These are phyloP conservation scores for Piper betle DNA, from an alignment of 164 flowering plant species.

Conservation along the genomic window DNA sequence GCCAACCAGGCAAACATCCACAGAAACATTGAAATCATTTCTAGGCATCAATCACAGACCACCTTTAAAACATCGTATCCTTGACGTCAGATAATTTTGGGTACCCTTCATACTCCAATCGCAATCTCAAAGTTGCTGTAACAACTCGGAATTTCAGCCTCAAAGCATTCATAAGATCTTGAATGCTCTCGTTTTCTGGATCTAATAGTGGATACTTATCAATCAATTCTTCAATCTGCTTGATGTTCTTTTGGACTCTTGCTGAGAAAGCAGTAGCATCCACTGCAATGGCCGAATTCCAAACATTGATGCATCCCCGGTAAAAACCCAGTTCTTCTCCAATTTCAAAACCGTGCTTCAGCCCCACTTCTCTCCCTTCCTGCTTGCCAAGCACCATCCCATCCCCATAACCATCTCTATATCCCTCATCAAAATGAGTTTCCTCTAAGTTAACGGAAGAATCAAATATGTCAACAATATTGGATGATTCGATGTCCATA, in stretches of 20 bases:
- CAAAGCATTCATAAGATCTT: slow-evolving; percentile 45
- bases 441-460: slow-evolving; percentile 46
- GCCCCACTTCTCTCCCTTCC: slow-evolving; percentile 54
- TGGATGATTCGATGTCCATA: slow-evolving; percentile 11
- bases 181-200: slow-evolving; percentile 50
- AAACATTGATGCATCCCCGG: slow-evolving; percentile 50
- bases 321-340: slow-evolving; percentile 82
- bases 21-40: no score
- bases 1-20: no score
- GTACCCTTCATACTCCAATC: slow-evolving; percentile 52
- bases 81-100: slow-evolving; percentile 23
- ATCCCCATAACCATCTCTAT: slow-evolving; percentile 40
- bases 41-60: background rate
- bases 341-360: slow-evolving; percentile 50
- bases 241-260: slow-evolving; percentile 38
- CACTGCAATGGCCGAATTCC: slow-evolving; percentile 39
- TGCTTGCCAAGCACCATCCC: slow-evolving; percentile 45
- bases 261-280: slow-evolving; percentile 37
- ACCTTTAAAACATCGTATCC: slow-evolving; percentile 36
- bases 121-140: slow-evolving; percentile 39
- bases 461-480: slow-evolving; percentile 48
- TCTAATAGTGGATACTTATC: slow-evolving; percentile 45
- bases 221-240: slow-evolving; percentile 44
- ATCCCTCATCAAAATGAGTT: slow-evolving; percentile 48
- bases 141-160: slow-evolving; percentile 57